Evolutionary conservation across 768 basidiomycete genomes (phyloP).

Genomic region (Hortiboletus campestris): DNA sequence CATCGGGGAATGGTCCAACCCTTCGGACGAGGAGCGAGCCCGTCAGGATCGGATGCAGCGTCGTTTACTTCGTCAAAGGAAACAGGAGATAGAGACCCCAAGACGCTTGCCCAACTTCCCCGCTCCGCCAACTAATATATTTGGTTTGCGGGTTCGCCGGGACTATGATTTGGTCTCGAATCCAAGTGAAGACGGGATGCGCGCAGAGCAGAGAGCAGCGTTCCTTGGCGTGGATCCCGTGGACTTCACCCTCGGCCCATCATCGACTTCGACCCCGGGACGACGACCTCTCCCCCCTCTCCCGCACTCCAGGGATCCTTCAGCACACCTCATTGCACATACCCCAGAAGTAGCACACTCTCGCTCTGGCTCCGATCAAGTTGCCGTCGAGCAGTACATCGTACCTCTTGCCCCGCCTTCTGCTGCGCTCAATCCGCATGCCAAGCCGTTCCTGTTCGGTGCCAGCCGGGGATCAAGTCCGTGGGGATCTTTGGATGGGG

Average conservation of each 20-base stretch:
- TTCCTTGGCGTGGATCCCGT: slow-evolving; percentile 45
- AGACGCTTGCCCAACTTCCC: slow-evolving; percentile 80
- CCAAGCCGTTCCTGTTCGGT: slow-evolving; percentile 85
- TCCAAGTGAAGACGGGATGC: slow-evolving; percentile 73
- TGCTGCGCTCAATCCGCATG: slow-evolving; percentile 65
- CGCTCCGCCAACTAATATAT: slow-evolving; percentile 59
- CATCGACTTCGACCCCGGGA: slow-evolving; percentile 42
- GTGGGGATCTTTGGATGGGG: slow-evolving; percentile 29
- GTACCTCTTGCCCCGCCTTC: slow-evolving; percentile 18
- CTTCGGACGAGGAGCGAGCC: slow-evolving; percentile 85
- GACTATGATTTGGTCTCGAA: slow-evolving; percentile 80
- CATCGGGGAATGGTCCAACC: slow-evolving; percentile 87
- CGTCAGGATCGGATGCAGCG: slow-evolving; percentile 65
- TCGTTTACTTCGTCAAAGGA: slow-evolving; percentile 50
- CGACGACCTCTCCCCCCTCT: slow-evolving; percentile 56
- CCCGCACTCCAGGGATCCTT: slow-evolving; percentile 64
- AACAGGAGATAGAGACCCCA: slow-evolving; percentile 56
- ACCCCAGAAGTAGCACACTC: slow-evolving; percentile 69
- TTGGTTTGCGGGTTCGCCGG: slow-evolving; percentile 40
- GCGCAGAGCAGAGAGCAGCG: slow-evolving; percentile 34
- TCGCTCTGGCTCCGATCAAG: slow-evolving; percentile 44
- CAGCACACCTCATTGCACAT: slow-evolving; percentile 57
- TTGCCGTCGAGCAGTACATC: slow-evolving; percentile 28
- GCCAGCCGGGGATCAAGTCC: slow-evolving; percentile 35
- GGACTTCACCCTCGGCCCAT: slow-evolving; percentile 46